A percentile compares a stretch with the other conserved stretches of the same genome.
phyloP scores from a whole-genome alignment of 2,329 filamentous ascomycete genomes.

The Microdochium trichocladiopsis region DNA sequence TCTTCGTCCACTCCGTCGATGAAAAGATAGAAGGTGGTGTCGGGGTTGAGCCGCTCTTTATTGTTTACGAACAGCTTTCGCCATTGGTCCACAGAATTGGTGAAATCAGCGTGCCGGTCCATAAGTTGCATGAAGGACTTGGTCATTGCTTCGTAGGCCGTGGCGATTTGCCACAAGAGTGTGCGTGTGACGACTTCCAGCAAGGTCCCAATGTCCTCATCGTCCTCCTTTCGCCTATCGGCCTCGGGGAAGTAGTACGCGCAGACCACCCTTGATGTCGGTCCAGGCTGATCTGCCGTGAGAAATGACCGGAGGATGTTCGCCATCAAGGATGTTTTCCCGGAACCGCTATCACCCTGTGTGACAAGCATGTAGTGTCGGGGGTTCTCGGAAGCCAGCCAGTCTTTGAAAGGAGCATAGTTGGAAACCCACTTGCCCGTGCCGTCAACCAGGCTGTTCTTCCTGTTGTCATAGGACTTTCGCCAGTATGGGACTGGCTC shows the following conservation, averaged over 20 bases:
- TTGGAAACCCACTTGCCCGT: slow-evolving; percentile 20
- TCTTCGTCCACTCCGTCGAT: slow-evolving; percentile 18
- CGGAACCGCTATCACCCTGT: slow-evolving; percentile 18
- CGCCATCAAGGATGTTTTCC: slow-evolving; percentile 24
- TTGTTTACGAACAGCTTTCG: slow-evolving; percentile 22
- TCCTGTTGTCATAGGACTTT: slow-evolving; percentile 17
- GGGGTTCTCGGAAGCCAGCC: slow-evolving; percentile 11
- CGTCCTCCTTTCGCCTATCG: slow-evolving; percentile 19
- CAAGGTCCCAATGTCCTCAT: slow-evolving; percentile 12
- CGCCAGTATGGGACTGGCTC: slow-evolving; percentile 21
- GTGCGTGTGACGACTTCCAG: slow-evolving; percentile 16
- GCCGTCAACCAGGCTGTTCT: slow-evolving; percentile 17
- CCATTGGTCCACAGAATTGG: slow-evolving; percentile 20
- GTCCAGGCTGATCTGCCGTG: slow-evolving; percentile 10
- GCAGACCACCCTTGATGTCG: slow-evolving; percentile 15
- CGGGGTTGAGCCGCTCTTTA: slow-evolving; percentile 17
- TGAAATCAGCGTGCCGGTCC: slow-evolving; percentile 14
- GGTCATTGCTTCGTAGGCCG: slow-evolving; percentile 21
- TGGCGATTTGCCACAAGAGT: slow-evolving; percentile 23
- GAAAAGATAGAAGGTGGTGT: slow-evolving; percentile 23
- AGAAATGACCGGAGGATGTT: slow-evolving; percentile 19
- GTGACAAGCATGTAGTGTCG: slow-evolving; percentile 16
- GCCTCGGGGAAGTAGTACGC: slow-evolving; percentile 21
- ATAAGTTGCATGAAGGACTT: slow-evolving; percentile 16
- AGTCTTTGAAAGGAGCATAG: slow-evolving; percentile 11